Conservation (phyloP, 768 basidiomycete genomes). For the Strobilomyces confusus region DNA sequence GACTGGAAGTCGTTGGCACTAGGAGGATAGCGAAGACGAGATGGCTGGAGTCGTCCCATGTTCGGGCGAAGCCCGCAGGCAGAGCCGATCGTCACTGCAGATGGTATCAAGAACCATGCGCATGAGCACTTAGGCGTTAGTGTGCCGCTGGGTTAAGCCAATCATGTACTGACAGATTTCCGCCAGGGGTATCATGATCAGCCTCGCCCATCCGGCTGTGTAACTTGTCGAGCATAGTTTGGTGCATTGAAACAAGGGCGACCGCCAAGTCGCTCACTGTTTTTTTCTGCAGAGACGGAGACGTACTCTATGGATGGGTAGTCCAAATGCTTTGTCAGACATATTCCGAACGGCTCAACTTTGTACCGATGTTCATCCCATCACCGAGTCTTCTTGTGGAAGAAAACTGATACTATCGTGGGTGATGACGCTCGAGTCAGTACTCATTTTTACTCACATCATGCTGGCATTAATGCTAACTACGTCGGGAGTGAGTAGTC, state of each 20-base stretch:
- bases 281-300: conserved; percentile 18
- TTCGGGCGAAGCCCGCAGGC: conserved; percentile 14
- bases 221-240: conserved; percentile 29
- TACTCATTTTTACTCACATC: not conserved
- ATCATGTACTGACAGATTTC: not conserved
- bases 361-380: conserved; percentile 17
- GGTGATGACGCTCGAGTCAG: conserved; percentile 22
- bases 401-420: conserved; percentile 18
- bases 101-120: conserved; percentile 25
- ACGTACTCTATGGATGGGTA: conserved; percentile 25
- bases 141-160: not conserved
- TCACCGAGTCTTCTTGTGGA: conserved; percentile 11
- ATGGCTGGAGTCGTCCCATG: conserved; percentile 15
- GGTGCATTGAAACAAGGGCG: conserved; percentile 19
- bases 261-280: conserved; percentile 20
- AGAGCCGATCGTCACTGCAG: conserved; percentile 29
- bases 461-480: conserved; percentile 1
- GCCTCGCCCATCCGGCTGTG: conserved; percentile 26
- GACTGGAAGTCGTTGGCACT: conserved; percentile 21
- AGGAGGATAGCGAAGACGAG: conserved; percentile 6
- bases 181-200: conserved; percentile 25
- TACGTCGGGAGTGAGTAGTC: conserved; percentile 22
- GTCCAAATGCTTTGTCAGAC: not conserved
- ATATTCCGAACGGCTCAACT: not conserved
- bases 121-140: conserved; percentile 20